A percentile compares a stretch with the other conserved stretches of the same genome.
Evolutionary conservation across 495 filamentous ascomycete species (phyloP).

Genomic region (Annulohypoxylon nitens): DNA sequence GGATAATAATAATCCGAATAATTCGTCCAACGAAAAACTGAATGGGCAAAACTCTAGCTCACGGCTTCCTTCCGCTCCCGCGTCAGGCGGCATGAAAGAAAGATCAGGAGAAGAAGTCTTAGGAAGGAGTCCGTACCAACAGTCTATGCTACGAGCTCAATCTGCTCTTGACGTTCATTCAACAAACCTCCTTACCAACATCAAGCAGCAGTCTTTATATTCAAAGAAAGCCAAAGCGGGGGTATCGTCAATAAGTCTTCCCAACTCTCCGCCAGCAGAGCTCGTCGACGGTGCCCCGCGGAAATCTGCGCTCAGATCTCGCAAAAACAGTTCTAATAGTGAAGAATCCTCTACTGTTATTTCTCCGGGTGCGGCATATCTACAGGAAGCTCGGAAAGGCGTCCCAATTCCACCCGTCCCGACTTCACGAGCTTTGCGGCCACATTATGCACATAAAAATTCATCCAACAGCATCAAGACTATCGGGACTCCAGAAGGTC

Average conservation of each 20-base stretch:
- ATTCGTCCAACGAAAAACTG: slow-evolving; percentile 1
- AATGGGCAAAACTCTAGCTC: slow-evolving; percentile 21
- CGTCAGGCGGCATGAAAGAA: slow-evolving; percentile 34
- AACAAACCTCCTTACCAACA: slow-evolving; percentile 45
- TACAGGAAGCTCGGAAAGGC: slow-evolving; percentile 53
- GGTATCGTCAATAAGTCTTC: slow-evolving; percentile 46
- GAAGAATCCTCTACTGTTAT: slow-evolving; percentile 32
- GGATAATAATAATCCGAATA: slow-evolving; percentile 37
- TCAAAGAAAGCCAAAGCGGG: slow-evolving; percentile 42
- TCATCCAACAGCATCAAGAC: slow-evolving; percentile 41
- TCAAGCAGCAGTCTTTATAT: slow-evolving; percentile 52
- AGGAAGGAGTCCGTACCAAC: slow-evolving; percentile 21
- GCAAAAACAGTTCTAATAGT: slow-evolving; percentile 39
- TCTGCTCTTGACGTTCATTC: slow-evolving; percentile 46
- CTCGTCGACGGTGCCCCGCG: slow-evolving; percentile 36
- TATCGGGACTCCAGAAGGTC: slow-evolving; percentile 22
- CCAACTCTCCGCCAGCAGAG: slow-evolving; percentile 43
- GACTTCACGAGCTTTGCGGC: slow-evolving; percentile 43
- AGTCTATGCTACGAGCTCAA: slow-evolving; percentile 40
- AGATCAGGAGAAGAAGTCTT: slow-evolving; percentile 31
- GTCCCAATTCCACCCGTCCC: slow-evolving; percentile 43
- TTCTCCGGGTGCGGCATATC: slow-evolving; percentile 52
- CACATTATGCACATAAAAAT: slow-evolving; percentile 44
- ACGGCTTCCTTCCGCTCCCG: slow-evolving; percentile 31
- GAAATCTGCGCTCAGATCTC: slow-evolving; percentile 48